Evolutionary conservation across 768 basidiomycete genomes (phyloP).

Genomic region (Trametes coccinea): DNA sequence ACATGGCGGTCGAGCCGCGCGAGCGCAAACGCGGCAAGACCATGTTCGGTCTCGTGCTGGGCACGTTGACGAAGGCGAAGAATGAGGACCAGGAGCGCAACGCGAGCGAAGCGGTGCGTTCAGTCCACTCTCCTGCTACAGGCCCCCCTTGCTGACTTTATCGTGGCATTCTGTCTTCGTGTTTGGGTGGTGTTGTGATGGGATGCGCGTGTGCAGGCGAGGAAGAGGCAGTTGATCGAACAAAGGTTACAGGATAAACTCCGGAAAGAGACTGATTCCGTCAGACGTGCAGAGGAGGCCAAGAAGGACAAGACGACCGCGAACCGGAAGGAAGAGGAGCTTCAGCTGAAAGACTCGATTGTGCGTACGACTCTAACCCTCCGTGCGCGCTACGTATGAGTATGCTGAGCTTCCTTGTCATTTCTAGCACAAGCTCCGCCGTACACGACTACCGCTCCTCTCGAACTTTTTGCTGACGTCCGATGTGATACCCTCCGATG

Average conservation of each 20-base stretch:
- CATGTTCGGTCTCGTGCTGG: constrained; percentile 83
- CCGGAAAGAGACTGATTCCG: constrained; percentile 81
- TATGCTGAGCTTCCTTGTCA: neutral
- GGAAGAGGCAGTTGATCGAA: constrained; percentile 81
- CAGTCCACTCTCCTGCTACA: neutral
- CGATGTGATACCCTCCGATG: constrained; percentile 52
- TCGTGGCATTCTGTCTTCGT: neutral
- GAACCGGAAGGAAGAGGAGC: constrained; percentile 79
- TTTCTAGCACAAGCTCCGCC: constrained; percentile 69
- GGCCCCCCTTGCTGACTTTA: neutral
- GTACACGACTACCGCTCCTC: constrained; percentile 67
- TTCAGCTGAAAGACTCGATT: constrained; percentile 79
- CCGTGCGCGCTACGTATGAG: neutral
- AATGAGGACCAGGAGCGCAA: constrained; percentile 82
- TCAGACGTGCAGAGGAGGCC: constrained; percentile 81
- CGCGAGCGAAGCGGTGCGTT: constrained; percentile 77
- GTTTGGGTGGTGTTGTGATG: neutral
- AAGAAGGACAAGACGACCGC: constrained; percentile 79
- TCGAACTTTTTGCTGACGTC: constrained; percentile 77
- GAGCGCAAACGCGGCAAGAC: constrained; percentile 84
- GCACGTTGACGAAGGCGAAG: constrained; percentile 86
- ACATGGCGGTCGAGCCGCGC: constrained; percentile 55
- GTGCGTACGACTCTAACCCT: constrained; percentile 43
- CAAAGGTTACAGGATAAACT: constrained; percentile 84
- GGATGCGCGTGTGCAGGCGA: constrained; percentile 51